Percentiles rank a stretch among this genome's conserved stretches.
phyloP scores from a whole-genome alignment of 2,329 filamentous ascomycete genomes.

The Lachnellula suecica region DNA sequence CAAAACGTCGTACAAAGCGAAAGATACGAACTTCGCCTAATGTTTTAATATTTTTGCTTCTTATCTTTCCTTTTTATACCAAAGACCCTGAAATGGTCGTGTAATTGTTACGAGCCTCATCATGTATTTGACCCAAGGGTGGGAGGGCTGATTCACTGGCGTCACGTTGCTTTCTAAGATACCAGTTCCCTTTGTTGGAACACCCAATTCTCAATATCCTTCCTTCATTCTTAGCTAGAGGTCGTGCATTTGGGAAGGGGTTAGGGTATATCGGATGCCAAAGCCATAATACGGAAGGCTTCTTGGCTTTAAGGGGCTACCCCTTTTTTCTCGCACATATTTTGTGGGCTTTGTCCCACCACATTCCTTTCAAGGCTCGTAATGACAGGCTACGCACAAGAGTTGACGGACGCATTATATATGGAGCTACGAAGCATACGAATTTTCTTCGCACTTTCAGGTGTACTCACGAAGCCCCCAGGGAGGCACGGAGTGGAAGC shows the following conservation, averaged over 20 bases:
- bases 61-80: constrained; percentile 23
- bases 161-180: constrained; percentile 27
- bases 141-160: constrained; percentile 17
- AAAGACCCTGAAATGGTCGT: constrained; percentile 24
- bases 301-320: background rate
- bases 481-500: background rate
- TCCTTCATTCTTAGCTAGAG: constrained; percentile 15
- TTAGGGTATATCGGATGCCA: constrained; percentile 2
- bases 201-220: constrained; percentile 15
- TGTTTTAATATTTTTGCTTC: constrained; percentile 30
- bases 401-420: background rate
- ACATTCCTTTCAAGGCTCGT: background rate
- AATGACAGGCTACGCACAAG: background rate
- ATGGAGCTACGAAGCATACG: background rate
- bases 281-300: background rate
- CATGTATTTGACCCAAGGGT: constrained; percentile 14
- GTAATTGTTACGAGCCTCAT: constrained; percentile 29
- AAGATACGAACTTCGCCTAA: constrained; percentile 34
- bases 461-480: background rate
- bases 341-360: background rate
- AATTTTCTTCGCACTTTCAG: background rate
- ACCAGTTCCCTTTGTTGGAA: constrained; percentile 27
- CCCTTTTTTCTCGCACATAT: constrained; percentile 1
- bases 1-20: constrained; percentile 26
- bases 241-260: constrained; percentile 12